These are phyloP conservation scores for Berberis vulgaris DNA, from an alignment of 164 flowering plant species.

Conservation along the genomic window DNA sequence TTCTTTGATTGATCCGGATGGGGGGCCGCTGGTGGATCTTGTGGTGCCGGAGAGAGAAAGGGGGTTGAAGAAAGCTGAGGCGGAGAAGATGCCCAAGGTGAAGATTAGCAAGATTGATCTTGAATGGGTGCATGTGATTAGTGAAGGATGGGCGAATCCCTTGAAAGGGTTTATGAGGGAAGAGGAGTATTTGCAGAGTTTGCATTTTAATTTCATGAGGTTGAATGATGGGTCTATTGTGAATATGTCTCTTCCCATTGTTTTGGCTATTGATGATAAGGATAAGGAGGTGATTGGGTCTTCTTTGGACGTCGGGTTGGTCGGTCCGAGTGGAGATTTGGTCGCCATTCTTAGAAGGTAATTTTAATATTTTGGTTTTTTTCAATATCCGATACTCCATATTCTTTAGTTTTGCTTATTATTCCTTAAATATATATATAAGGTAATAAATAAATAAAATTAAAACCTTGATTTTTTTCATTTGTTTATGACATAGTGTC, in stretches of 20 bases:
- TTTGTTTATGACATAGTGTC: no score
- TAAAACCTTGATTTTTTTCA: no score
- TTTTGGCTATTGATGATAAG: conserved; percentile 70
- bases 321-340: conserved; percentile 53
- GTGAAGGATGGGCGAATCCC: conserved; percentile 98
- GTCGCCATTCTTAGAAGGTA: conserved; percentile 67
- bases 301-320: conserved; percentile 43
- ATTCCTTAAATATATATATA: no score
- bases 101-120: conserved; percentile 55
- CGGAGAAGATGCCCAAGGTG: conserved; percentile 52
- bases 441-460: no score
- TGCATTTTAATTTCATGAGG: conserved; percentile 75
- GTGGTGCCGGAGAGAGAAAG: conserved; percentile 66
- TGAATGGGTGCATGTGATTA: conserved; percentile 87
- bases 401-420: no score
- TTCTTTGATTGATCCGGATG: conserved; percentile 90
- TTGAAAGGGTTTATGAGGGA: conserved; percentile 93
- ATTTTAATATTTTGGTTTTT: neutral
- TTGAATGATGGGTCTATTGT: conserved; percentile 56
- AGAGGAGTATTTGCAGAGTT: conserved; percentile 74
- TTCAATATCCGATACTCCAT: no score
- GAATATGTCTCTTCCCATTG: conserved; percentile 95
- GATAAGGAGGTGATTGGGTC: conserved; percentile 56
- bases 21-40: conserved; percentile 65
- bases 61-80: conserved; percentile 37